Conservation (phyloP, 306 rosid species). For the Sphenostylis stenocarpa region DNA sequence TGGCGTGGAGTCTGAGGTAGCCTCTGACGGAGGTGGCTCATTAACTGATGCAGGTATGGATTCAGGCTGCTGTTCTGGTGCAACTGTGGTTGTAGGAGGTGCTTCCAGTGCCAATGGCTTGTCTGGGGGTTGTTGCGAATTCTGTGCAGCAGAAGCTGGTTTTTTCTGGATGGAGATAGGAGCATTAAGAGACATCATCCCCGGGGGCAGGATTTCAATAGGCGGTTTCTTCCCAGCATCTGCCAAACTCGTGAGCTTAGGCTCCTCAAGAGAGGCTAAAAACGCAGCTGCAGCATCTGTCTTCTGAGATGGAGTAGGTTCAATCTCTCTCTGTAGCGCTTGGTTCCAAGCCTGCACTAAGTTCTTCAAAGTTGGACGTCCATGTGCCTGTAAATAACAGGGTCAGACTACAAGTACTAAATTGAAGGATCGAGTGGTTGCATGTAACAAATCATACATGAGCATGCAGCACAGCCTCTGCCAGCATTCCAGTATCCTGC, state of each 20-base stretch:
- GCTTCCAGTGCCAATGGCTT: constrained; percentile 85
- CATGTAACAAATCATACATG: constrained; percentile 54
- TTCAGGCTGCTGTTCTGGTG: constrained; percentile 50
- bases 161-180: constrained; percentile 75
- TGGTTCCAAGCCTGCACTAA: constrained; percentile 95
- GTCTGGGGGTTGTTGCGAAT: constrained; percentile 56
- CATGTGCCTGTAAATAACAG: constrained; percentile 72
- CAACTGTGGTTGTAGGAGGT: constrained; percentile 52
- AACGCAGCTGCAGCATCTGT: constrained; percentile 92
- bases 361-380: constrained; percentile 91
- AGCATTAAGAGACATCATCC: constrained; percentile 73
- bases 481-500: constrained; percentile 99
- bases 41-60: constrained; percentile 41
- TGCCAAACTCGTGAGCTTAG: constrained; percentile 90
- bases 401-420: constrained; percentile 37
- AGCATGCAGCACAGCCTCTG: constrained; percentile 99
- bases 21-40: constrained; percentile 39
- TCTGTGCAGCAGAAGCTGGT: constrained; percentile 60
- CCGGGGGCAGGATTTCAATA: constrained; percentile 94
- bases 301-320: constrained; percentile 64
- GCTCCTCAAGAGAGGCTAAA: constrained; percentile 89
- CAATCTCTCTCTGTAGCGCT: constrained; percentile 85
- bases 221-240: constrained; percentile 96
- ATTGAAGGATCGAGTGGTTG: constrained; percentile 3
- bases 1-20: constrained; percentile 37